A percentile compares a stretch with the other conserved stretches of the same genome.
These are phyloP conservation scores for Stropharia rugosoannulata DNA, from an alignment of 768 basidiomycete genomes.

Conservation along the genomic window DNA sequence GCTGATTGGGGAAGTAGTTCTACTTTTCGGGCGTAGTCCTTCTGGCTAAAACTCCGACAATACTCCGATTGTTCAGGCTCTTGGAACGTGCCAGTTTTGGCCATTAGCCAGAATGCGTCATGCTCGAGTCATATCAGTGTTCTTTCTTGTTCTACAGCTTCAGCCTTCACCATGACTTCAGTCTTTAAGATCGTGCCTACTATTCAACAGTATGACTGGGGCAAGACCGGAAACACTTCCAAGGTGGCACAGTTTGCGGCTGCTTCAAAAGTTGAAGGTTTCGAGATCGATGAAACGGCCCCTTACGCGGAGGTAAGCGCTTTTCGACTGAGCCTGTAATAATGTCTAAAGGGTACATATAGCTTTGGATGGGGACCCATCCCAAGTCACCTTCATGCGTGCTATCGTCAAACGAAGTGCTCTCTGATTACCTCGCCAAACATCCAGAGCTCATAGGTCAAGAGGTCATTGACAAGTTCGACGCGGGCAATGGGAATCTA, in stretches of 20 bases:
- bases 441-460: conserved; percentile 65
- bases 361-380: conserved; percentile 99
- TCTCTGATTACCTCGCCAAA: conserved; percentile 53
- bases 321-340: neutral
- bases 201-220: conserved; percentile 82
- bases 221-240: conserved; percentile 53
- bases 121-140: no score
- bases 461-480: conserved; percentile 51
- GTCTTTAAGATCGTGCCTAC: conserved; percentile 86
- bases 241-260: conserved; percentile 87
- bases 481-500: conserved; percentile 61
- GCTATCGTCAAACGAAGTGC: conserved; percentile 33
- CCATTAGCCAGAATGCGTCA: no score
- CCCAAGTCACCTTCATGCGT: conserved; percentile 56
- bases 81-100: no score
- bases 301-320: conserved; percentile 90
- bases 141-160: neutral
- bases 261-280: conserved; percentile 59
- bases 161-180: neutral
- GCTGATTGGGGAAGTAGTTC: no score
- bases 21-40: no score
- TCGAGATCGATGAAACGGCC: conserved; percentile 63
- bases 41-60: no score
- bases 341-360: neutral
- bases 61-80: no score